Evolutionary conservation across 495 filamentous ascomycete genomes (phyloP), one percentile per base, ranked within the genome.

Genomic region (Tetracladium setigerum): DNA sequence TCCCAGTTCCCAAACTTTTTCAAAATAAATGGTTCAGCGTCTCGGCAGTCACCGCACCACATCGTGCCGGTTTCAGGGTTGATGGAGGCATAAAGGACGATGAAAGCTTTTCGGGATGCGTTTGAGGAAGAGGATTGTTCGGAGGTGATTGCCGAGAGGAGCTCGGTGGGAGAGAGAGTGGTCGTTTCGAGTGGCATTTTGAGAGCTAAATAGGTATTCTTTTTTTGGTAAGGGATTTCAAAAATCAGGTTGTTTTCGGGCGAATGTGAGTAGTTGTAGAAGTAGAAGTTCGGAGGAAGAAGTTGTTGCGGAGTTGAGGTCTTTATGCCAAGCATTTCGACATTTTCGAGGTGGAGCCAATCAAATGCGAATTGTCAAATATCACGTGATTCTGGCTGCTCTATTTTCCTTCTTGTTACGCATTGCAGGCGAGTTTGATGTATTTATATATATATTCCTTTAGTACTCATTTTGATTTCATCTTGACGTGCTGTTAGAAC

Each of bases 41-140:
- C 30, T 10, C 46, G 40, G 46, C 46, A 49, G 24, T 54, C 51
- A 10, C 51, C 46, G 16, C 51, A 54, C 51, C 50, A 53, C 14
- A 22, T 38, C 11, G 22, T n/a, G n/a, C 45, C 45, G 16, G 41
- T 35, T 27, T 27, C 22, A 27, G 22, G 22, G 9, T 31, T 36
- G 2, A 46, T 16, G 11, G 50, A 53, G 4, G 44, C 50, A 15
- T 53, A 53, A 22, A 53, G 33, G 11, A 47, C 39, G 1, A 53
- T 31, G 32, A 47, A 53, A 2, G 39, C 15, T 30, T 44, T 27
- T 27, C 3, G 3, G 22, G 22, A 27, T 3, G 22, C 22, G 44
- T 22, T 47, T 47, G 0, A 33, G 14, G 18, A 32, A 16, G 7
- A 30, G 11, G n/a, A 30, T 14, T 6, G 45, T n/a, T 1, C 30